A percentile compares a stretch with the other conserved stretches of the same genome.
Conservation (phyloP, 2,329 filamentous ascomycete genomes). For the Apiospora malaysiana region DNA sequence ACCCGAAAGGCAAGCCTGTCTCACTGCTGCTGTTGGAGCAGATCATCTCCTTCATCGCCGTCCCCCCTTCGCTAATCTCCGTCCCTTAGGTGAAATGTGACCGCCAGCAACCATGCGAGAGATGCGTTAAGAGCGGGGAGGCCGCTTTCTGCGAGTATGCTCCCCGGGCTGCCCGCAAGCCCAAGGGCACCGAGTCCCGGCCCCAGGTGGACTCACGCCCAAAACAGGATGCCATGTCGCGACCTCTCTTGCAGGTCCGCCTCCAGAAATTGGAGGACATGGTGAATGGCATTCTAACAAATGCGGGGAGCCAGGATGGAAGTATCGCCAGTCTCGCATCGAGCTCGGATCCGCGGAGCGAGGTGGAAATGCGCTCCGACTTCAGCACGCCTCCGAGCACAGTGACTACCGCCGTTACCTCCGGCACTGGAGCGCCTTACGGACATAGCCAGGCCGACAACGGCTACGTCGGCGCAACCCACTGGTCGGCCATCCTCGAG, state of each 20-base stretch:
- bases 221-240: slow-evolving; percentile 37
- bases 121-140: slow-evolving; percentile 46
- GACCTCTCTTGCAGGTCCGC: slow-evolving; percentile 42
- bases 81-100: slow-evolving; percentile 45
- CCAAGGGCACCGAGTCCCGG: slow-evolving; percentile 38
- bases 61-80: not conserved
- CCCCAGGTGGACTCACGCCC: slow-evolving; percentile 35
- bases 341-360: slow-evolving; percentile 37
- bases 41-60: slow-evolving; percentile 9
- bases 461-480: slow-evolving; percentile 42
- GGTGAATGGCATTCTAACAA: slow-evolving; percentile 40
- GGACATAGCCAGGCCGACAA: slow-evolving; percentile 33
- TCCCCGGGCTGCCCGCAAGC: slow-evolving; percentile 40
- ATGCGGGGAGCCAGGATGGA: slow-evolving; percentile 18
- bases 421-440: slow-evolving; percentile 26
- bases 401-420: slow-evolving; percentile 18
- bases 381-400: slow-evolving; percentile 36
- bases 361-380: slow-evolving; percentile 38
- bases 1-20: slow-evolving; percentile 40
- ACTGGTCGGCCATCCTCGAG: slow-evolving; percentile 44
- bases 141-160: slow-evolving; percentile 45
- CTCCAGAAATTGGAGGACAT: slow-evolving; percentile 45
- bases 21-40: slow-evolving; percentile 16
- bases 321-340: slow-evolving; percentile 24
- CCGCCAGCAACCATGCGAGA: slow-evolving; percentile 45